These are phyloP conservation scores for Amyloporia xantha DNA, from an alignment of 768 basidiomycete genomes.

Conservation along the genomic window DNA sequence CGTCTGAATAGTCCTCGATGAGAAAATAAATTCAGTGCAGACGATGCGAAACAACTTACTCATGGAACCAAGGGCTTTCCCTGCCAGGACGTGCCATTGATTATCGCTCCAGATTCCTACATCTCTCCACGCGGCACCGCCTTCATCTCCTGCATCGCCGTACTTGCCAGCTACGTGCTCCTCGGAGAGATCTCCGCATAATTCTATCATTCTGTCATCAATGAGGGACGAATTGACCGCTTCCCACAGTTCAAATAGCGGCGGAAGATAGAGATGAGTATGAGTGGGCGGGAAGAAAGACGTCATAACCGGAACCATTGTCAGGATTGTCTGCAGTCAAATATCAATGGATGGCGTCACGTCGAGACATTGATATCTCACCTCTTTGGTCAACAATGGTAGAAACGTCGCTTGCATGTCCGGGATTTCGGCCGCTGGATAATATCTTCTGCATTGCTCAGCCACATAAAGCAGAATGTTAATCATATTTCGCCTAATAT, in stretches of 20 bases:
- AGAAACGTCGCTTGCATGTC: conserved; percentile 68
- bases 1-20: conserved; percentile 35
- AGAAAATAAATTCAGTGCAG: background rate
- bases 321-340: conserved; percentile 48
- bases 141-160: conserved; percentile 48
- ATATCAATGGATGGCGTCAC: background rate
- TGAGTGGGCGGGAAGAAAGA: conserved; percentile 71
- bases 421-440: conserved; percentile 54
- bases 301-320: conserved; percentile 68
- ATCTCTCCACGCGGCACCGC: conserved; percentile 63
- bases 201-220: conserved; percentile 69
- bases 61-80: conserved; percentile 78
- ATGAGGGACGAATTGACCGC: conserved; percentile 67
- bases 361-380: conserved; percentile 28
- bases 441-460: conserved; percentile 68
- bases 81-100: conserved; percentile 79
- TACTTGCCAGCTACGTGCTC: conserved; percentile 57
- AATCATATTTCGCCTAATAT: conserved; percentile 49
- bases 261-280: conserved; percentile 61
- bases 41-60: no score
- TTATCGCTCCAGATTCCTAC: conserved; percentile 85
- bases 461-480: conserved; percentile 73
- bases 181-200: conserved; percentile 64
- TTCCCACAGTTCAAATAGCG: conserved; percentile 72
- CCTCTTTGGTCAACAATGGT: conserved; percentile 65